A percentile compares a stretch with the other conserved stretches of the same genome.
These are phyloP conservation scores for Metschnikowia cerradonensis DNA, from an alignment of 805 yeast genomes.

Conservation along the genomic window DNA sequence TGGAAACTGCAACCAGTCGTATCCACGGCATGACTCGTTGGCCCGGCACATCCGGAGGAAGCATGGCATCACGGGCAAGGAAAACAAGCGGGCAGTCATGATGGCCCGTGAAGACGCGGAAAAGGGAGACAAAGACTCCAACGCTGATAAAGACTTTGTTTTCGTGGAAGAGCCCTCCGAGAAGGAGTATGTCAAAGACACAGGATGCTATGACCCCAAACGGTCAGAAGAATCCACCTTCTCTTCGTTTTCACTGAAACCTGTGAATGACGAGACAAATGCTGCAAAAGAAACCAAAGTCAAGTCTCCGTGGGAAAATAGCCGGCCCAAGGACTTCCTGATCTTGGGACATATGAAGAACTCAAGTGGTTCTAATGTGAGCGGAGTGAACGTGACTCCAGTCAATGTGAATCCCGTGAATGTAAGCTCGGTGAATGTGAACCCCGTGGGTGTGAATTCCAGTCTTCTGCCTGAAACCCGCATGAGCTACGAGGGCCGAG, in stretches of 20 bases:
- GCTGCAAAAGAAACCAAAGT: neutral
- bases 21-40: conserved; percentile 42
- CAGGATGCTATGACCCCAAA: neutral
- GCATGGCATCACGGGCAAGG: conserved; percentile 43
- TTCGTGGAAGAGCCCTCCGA: neutral
- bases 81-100: conserved; percentile 41
- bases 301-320: neutral
- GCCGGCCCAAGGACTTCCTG: neutral
- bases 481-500: neutral
- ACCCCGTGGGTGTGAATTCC: neutral
- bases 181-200: neutral
- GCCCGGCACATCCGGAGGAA: conserved; percentile 42
- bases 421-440: neutral
- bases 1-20: conserved; percentile 34
- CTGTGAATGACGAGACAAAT: neutral
- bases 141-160: neutral
- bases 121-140: conserved; percentile 1
- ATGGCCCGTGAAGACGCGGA: conserved; percentile 42
- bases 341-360: neutral
- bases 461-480: neutral
- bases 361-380: neutral
- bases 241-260: neutral
- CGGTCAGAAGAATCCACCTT: neutral
- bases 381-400: neutral
- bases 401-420: neutral